Conservation (phyloP, 1,139 yeast species). For the Blastobotrys proliferans region DNA sequence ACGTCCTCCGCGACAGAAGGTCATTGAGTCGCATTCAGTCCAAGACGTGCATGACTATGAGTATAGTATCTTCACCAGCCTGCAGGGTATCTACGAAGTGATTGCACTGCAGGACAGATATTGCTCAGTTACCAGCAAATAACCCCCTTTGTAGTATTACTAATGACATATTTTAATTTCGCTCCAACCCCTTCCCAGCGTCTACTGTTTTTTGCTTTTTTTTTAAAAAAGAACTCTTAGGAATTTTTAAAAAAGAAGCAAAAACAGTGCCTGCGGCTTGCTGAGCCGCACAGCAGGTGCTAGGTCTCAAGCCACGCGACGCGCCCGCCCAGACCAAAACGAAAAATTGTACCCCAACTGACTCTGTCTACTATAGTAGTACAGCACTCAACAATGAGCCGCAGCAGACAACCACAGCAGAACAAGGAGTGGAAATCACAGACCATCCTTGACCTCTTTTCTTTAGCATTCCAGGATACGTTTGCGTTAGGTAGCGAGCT, state of each 20-base stretch:
- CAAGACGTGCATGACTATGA: constrained; percentile 64
- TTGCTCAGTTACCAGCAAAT: constrained; percentile 46
- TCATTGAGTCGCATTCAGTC: constrained; percentile 75
- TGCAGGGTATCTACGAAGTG: constrained; percentile 94
- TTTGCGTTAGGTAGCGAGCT: constrained; percentile 21
- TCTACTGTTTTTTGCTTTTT: neutral
- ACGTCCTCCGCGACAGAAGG: constrained; percentile 40
- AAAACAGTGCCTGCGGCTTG: too few relatives aligned
- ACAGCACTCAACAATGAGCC: too few relatives aligned
- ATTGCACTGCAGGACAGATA: constrained; percentile 76
- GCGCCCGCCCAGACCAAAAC: too few relatives aligned
- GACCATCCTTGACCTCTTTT: constrained; percentile 28
- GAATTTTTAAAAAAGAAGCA: too few relatives aligned
- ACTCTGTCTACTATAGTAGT: too few relatives aligned
- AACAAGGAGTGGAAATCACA: constrained; percentile 13
- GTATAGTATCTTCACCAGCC: constrained; percentile 67
- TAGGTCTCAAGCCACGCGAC: too few relatives aligned
- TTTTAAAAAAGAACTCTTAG: too few relatives aligned
- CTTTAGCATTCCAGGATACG: constrained; percentile 24
- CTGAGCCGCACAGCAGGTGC: too few relatives aligned
- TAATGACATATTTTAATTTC: neutral
- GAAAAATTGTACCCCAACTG: too few relatives aligned
- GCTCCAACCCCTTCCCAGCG: neutral
- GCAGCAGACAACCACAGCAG: too few relatives aligned
- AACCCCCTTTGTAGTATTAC: neutral